A percentile compares a stretch with the other conserved stretches of the same genome.
Conservation (phyloP, 331 rosid genomes). For the Cydonia oblonga region DNA sequence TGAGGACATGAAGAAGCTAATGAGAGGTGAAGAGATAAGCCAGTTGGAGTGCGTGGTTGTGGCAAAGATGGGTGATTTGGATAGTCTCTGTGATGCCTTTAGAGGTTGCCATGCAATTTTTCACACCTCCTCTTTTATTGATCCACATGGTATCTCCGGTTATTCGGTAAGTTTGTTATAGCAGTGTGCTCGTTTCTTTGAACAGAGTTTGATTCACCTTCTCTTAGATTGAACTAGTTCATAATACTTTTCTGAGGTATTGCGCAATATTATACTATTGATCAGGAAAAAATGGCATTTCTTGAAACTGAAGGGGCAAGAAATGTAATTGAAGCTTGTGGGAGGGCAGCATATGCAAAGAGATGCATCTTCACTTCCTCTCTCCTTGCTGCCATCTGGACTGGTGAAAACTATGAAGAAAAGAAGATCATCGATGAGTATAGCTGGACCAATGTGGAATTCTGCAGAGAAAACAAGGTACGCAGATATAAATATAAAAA, state of each 20-base stretch:
- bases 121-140: conserved; percentile 9
- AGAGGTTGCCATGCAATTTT: conserved; percentile 9
- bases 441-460: neutral
- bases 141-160: conserved; percentile 1
- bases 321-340: conserved; percentile 4
- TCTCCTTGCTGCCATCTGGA: conserved; percentile 3
- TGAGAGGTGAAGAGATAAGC: conserved; percentile 3
- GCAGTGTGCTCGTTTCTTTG: too few relatives aligned
- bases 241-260: too few relatives aligned
- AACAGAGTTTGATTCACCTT: neutral
- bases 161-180: neutral
- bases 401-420: neutral
- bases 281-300: conserved; percentile 4
- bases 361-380: conserved; percentile 8
- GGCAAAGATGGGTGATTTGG: neutral
- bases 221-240: neutral
- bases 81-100: neutral
- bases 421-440: conserved; percentile 2
- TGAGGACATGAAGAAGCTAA: conserved; percentile 10
- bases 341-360: neutral
- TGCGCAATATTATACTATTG: too few relatives aligned
- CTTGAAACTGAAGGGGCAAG: conserved; percentile 1
- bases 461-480: conserved; percentile 11
- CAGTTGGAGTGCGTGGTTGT: conserved; percentile 3
- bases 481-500: neutral